Base-by-base conservation (phyloP, 768 basidiomycete genomes). In the Infundibulicybe gibba region DNA sequence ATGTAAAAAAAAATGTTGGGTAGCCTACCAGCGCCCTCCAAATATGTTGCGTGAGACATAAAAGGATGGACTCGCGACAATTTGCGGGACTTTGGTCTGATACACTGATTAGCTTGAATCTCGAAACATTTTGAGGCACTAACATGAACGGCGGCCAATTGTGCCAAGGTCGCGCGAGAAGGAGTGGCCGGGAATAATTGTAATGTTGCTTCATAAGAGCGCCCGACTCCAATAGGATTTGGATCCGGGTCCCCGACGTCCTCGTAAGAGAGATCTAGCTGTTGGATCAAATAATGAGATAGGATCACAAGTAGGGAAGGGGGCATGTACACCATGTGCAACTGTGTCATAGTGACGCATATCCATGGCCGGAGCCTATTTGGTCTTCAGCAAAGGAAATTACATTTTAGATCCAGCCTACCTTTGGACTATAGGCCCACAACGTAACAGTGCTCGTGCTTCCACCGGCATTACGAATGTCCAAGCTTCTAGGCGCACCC, bases 281-380 rank as follows among this genome's bases (percentile, higher is more conserved):
- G 43, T 5, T 14, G 38, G 1, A 32, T 30, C 15, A 6, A 31
- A 37, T 35, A 48, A 19, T 14, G 8, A 15, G 38, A 34, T 13
- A 25, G 32, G 14, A 15, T 19, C 14, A 25, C 20, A 19, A 3
- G 31, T 21, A 4, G 13, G 17, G 16, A n/a, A 15, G 2, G 25
- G 34, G 17, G 2, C 41, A 53, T 57, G 9, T 49, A 68, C 67
- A 6, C 68, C 68, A 45, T 70, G 68, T 30, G 67, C 49, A 14
- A 70, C 64, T 0, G 62, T 66, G 47, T 70, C 67, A 48, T 70
- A 68, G 47, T 67, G 68, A 12, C 68, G 55, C 63, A 67, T 65
- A 50, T 70, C 68, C 51, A 66, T 65, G 2, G 64, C 62, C 13
- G 59, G 54, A 20, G 64, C 67, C 62, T 67, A 37, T 1, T 10